Evolutionary conservation across 1,284 basidiomycete species (phyloP).

Genomic region (Trichosporon inkin): DNA sequence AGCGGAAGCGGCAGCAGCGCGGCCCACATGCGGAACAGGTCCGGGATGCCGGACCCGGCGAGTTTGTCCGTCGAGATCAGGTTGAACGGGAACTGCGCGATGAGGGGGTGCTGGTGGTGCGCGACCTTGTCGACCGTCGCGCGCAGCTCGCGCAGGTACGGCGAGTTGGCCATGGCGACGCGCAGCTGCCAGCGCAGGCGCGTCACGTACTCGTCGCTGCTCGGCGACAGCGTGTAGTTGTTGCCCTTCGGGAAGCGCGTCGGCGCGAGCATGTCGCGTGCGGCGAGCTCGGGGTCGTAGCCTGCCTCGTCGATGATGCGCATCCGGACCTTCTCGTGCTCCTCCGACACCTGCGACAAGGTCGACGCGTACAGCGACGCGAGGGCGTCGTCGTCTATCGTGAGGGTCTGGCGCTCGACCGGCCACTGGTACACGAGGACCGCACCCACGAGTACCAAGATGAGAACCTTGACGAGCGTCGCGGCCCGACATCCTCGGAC

Average conservation of each 20-base stretch:
- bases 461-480: constrained; percentile 6
- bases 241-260: constrained; percentile 7
- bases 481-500: constrained; percentile 1
- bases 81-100: constrained; percentile 9
- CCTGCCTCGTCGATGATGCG: background rate
- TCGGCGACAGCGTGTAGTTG: constrained; percentile 15
- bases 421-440: constrained; percentile 6
- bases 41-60: constrained; percentile 24
- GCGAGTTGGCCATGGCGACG: constrained; percentile 10
- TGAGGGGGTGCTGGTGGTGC: constrained; percentile 17
- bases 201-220: constrained; percentile 20
- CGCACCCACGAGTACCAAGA: constrained; percentile 9
- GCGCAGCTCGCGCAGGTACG: constrained; percentile 9
- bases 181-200: constrained; percentile 22
- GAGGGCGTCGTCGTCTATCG: constrained; percentile 5
- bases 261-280: constrained; percentile 6
- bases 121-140: constrained; percentile 16
- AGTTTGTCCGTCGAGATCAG: constrained; percentile 22
- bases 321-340: constrained; percentile 11
- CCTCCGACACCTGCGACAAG: constrained; percentile 10
- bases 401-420: constrained; percentile 3
- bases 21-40: constrained; percentile 33
- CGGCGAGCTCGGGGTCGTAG: constrained; percentile 11
- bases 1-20: constrained; percentile 24
- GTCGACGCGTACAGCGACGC: constrained; percentile 12